A percentile compares a stretch with the other conserved stretches of the same genome.
These are phyloP conservation scores for Amylostereum areolatum DNA, from an alignment of 1,284 basidiomycete species.

Conservation along the genomic window DNA sequence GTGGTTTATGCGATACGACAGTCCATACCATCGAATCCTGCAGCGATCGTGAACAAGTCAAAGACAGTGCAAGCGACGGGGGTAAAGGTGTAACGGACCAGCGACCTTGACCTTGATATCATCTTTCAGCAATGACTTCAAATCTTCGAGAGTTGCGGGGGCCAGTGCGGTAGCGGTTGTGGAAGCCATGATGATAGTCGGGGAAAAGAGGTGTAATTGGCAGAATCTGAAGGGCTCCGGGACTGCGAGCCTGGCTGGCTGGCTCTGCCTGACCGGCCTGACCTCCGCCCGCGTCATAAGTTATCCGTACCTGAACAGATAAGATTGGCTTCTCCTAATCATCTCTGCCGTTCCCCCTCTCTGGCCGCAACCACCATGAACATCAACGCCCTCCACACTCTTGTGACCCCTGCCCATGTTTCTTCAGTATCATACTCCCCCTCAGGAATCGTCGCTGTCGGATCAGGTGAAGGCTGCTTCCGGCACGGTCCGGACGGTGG, in stretches of 20 bases:
- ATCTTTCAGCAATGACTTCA: constrained; percentile 48
- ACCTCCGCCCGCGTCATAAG: no score
- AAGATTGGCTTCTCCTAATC: not conserved
- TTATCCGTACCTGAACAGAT: not conserved
- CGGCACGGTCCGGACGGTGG: not conserved
- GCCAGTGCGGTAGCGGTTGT: constrained; percentile 34
- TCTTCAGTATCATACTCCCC: constrained; percentile 8
- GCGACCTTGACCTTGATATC: constrained; percentile 92
- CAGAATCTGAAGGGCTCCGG: not conserved
- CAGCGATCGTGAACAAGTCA: not conserved
- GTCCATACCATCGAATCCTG: constrained; percentile 62
- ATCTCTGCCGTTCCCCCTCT: not conserved
- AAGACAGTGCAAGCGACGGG: not conserved
- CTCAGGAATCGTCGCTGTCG: constrained; percentile 6
- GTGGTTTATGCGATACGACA: not conserved
- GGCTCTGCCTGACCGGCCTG: no score
- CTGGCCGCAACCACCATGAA: constrained; percentile 1
- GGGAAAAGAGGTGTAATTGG: not conserved
- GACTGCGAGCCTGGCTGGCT: not conserved
- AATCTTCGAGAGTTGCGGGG: constrained; percentile 53
- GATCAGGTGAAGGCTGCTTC: constrained; percentile 10
- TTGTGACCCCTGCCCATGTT: constrained; percentile 11
- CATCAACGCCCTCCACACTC: not conserved
- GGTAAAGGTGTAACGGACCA: constrained; percentile 41
- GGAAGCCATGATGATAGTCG: constrained; percentile 10